These are phyloP conservation scores for Paraleonurus japonicus DNA, from an alignment of 257 asterid genomes.

Conservation along the genomic window DNA sequence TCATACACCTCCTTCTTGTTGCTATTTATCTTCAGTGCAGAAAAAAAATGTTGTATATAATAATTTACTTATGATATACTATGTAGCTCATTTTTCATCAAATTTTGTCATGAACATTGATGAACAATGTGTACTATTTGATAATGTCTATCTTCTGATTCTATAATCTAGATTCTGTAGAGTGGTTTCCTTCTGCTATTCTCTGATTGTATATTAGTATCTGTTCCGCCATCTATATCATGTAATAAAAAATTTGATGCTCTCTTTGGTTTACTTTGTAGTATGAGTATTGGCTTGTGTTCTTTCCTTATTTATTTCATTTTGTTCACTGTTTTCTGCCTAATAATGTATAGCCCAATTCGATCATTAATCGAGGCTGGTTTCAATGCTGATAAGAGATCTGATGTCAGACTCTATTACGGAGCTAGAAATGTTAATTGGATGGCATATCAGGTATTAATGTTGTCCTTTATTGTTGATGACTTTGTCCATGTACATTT, in stretches of 20 bases:
- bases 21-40: background rate
- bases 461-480: constrained; percentile 18
- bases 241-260: background rate
- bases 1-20: background rate
- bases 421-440: constrained; percentile 86
- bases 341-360: constrained; percentile 64
- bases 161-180: background rate
- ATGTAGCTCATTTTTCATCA: background rate
- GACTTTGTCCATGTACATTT: background rate
- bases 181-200: constrained; percentile 11
- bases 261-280: background rate
- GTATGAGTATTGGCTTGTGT: background rate
- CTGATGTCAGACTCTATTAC: constrained; percentile 87
- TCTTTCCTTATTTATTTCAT: background rate
- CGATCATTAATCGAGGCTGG: constrained; percentile 87
- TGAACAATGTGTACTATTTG: background rate
- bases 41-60: background rate
- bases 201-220: background rate
- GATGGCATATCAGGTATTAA: constrained; percentile 88
- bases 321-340: constrained; percentile 17
- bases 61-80: no score
- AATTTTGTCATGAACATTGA: background rate
- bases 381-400: constrained; percentile 67
- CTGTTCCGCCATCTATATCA: background rate
- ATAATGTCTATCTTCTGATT: background rate